Evolutionary conservation across 805 yeast genomes (phyloP).

Genomic region (Tetrapisispora pingtungensis): DNA sequence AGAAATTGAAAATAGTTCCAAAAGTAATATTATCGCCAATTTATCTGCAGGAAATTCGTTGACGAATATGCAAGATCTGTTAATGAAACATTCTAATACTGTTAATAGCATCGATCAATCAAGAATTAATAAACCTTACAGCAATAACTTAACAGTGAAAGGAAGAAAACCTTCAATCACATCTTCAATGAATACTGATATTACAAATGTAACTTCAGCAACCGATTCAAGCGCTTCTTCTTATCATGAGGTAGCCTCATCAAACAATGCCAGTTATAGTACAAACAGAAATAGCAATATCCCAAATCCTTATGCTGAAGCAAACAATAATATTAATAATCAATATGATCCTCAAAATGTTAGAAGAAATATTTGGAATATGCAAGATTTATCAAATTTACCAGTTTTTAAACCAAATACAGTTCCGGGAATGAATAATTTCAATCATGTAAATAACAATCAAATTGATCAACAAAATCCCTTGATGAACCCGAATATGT

Average conservation of each 20-base stretch:
- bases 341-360: conserved; percentile 1
- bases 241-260: conserved; percentile 1
- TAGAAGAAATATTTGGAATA: conserved; percentile 21
- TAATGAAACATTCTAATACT: neutral
- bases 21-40: neutral
- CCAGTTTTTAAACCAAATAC: conserved; percentile 21
- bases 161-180: conserved; percentile 7
- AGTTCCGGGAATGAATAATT: conserved; percentile 2
- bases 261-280: neutral
- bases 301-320: conserved; percentile 1
- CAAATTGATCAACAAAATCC: conserved; percentile 1
- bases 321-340: neutral
- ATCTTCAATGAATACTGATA: conserved; percentile 3
- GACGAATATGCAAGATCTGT: conserved; percentile 2
- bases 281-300: neutral
- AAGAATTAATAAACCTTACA: neutral
- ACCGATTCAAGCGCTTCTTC: conserved; percentile 4
- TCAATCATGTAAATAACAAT: conserved; percentile 1
- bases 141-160: neutral
- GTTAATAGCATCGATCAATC: neutral
- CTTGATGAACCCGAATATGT: conserved; percentile 1
- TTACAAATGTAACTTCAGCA: conserved; percentile 2
- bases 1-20: conserved; percentile 19
- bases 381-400: conserved; percentile 17
- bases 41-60: conserved; percentile 1